Conservation (phyloP, 768 basidiomycete species). For the Hypsizygus marmoreus region DNA sequence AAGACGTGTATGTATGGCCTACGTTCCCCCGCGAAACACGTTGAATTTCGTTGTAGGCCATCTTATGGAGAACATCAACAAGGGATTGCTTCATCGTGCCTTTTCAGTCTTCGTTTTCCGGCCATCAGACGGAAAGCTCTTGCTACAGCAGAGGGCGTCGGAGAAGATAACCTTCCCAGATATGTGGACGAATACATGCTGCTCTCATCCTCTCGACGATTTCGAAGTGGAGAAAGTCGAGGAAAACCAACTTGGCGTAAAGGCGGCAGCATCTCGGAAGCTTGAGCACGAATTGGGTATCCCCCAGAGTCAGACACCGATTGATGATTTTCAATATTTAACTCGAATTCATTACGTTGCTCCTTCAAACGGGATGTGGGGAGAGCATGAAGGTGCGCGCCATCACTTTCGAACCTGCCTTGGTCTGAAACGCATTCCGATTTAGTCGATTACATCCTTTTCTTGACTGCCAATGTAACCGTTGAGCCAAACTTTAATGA, state of each 20-base stretch:
- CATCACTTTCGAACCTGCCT: background rate
- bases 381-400: slow-evolving; percentile 90
- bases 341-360: slow-evolving; percentile 98
- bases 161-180: slow-evolving; percentile 99
- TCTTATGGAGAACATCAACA: slow-evolving; percentile 94
- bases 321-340: slow-evolving; percentile 90
- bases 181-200: slow-evolving; percentile 99
- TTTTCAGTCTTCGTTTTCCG: slow-evolving; percentile 98
- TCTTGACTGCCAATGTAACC: slow-evolving; percentile 86
- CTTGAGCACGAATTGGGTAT: slow-evolving; percentile 97
- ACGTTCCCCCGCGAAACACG: background rate
- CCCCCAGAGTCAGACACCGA: slow-evolving; percentile 70
- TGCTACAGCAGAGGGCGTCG: slow-evolving; percentile 93
- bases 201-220: slow-evolving; percentile 94
- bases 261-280: slow-evolving; percentile 91
- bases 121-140: slow-evolving; percentile 88
- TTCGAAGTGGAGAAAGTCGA: slow-evolving; percentile 83
- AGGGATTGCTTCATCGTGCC: slow-evolving; percentile 93
- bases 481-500: slow-evolving; percentile 86
- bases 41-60: slow-evolving; percentile 60
- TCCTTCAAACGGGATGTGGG: slow-evolving; percentile 91
- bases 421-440: background rate
- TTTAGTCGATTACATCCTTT: slow-evolving; percentile 96
- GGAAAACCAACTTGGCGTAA: slow-evolving; percentile 78
- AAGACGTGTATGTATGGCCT: slow-evolving; percentile 78